These are phyloP conservation scores for Dictyostelium firmibasis DNA, from an alignment of 78 protist genomes.

Conservation along the genomic window DNA sequence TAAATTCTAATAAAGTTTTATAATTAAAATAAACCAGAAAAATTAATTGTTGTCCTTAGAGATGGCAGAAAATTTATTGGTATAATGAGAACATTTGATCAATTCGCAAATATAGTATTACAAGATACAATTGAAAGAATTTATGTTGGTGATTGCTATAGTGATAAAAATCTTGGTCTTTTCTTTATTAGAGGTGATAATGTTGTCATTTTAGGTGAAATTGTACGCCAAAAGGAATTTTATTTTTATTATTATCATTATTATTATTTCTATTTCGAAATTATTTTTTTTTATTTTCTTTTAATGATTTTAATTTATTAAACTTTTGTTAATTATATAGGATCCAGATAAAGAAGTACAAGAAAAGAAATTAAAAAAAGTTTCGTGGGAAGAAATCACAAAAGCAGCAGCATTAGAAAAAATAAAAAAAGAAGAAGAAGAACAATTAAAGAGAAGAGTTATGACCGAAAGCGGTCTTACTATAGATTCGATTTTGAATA, in stretches of 20 bases:
- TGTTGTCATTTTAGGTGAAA: slow-evolving; percentile 89
- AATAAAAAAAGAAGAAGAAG: slow-evolving; percentile 40
- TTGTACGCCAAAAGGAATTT: background rate
- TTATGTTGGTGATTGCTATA: slow-evolving; percentile 75
- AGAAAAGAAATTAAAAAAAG: slow-evolving; percentile 55
- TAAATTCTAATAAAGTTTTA: background rate
- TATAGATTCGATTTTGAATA: slow-evolving; percentile 60
- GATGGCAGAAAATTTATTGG: slow-evolving; percentile 93
- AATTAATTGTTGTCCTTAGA: slow-evolving; percentile 86
- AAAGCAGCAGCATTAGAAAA: slow-evolving; percentile 32
- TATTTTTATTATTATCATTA: background rate
- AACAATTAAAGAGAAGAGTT: slow-evolving; percentile 47
- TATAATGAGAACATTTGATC: slow-evolving; percentile 90
- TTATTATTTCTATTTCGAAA: background rate
- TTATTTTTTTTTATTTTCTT: background rate
- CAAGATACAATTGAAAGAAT: slow-evolving; percentile 88
- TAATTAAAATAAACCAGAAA: slow-evolving; percentile 29
- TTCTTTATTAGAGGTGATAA: slow-evolving; percentile 90
- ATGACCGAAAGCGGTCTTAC: slow-evolving; percentile 74
- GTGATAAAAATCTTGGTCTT: slow-evolving; percentile 85
- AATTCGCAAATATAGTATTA: slow-evolving; percentile 89
- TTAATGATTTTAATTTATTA: background rate
- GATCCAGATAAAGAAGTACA: slow-evolving; percentile 64
- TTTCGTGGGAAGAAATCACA: slow-evolving; percentile 64
- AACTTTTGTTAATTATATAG: background rate